These are phyloP conservation scores for Hypoxylon sp. DNA, from an alignment of 2,329 filamentous ascomycete species.

Conservation along the genomic window DNA sequence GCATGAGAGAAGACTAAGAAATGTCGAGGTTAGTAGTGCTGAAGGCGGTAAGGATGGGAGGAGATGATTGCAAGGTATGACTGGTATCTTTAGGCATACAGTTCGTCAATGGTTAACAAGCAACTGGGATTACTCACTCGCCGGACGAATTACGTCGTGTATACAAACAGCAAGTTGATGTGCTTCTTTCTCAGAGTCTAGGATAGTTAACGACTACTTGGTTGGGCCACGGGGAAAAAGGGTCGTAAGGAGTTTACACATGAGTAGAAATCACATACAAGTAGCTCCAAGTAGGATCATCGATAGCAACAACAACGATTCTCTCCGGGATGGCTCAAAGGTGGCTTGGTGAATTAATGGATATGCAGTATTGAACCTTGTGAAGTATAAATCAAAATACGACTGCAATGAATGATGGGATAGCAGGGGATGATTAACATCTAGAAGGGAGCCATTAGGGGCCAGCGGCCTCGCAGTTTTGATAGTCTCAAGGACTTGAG, in stretches of 20 bases:
- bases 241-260: neutral
- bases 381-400: constrained; percentile 72
- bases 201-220: constrained; percentile 8
- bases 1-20: constrained; percentile 64
- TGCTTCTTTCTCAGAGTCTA: constrained; percentile 66
- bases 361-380: constrained; percentile 71
- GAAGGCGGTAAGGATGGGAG: neutral
- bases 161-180: constrained; percentile 73
- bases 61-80: neutral
- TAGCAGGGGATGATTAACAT: constrained; percentile 65
- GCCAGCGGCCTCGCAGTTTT: constrained; percentile 62
- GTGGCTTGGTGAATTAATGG: constrained; percentile 71
- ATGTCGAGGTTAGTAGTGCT: constrained; percentile 9
- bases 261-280: constrained; percentile 49
- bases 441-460: constrained; percentile 61
- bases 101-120: neutral
- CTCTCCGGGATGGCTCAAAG: constrained; percentile 63
- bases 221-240: neutral
- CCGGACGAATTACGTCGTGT: constrained; percentile 70
- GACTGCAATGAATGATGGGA: constrained; percentile 64
- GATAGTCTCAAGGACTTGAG: constrained; percentile 60
- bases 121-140: constrained; percentile 51
- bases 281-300: constrained; percentile 72
- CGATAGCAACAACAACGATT: constrained; percentile 67
- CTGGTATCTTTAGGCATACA: neutral